Conservation (phyloP, 2,329 filamentous ascomycete genomes). For the Stagonosporopsis tanaceti region DNA sequence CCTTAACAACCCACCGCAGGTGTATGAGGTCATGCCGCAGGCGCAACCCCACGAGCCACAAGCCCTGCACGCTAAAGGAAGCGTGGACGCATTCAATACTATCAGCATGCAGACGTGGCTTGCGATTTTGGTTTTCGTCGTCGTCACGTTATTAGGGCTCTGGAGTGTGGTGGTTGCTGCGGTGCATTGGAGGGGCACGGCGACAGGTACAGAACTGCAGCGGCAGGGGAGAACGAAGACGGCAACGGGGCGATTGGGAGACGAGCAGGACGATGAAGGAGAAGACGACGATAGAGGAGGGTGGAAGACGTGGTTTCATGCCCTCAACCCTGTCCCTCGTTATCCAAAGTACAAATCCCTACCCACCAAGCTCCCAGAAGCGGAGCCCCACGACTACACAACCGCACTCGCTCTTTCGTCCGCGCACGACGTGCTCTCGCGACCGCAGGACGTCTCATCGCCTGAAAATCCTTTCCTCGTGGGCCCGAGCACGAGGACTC, state of each 20-base stretch:
- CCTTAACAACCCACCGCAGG: not conserved
- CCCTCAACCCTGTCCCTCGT: not conserved
- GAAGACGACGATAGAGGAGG: not conserved
- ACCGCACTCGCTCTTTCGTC: not conserved
- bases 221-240: not conserved
- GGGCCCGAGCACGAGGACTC: not conserved
- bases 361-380: not conserved
- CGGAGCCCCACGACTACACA: not conserved
- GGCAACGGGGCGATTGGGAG: not conserved
- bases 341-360: not conserved
- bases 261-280: not conserved
- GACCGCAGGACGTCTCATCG: not conserved
- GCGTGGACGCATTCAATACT: not conserved
- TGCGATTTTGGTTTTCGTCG: not conserved
- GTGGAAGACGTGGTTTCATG: not conserved
- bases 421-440: not conserved
- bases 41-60: not conserved
- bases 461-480: constrained; percentile 10
- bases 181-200: not conserved
- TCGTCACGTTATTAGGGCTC: not conserved
- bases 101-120: not conserved
- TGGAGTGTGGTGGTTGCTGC: not conserved
- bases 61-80: not conserved
- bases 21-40: not conserved
- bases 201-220: not conserved